phyloP scores from a whole-genome alignment of 2,329 filamentous ascomycete genomes.

The Neoarthrinium moseri region DNA sequence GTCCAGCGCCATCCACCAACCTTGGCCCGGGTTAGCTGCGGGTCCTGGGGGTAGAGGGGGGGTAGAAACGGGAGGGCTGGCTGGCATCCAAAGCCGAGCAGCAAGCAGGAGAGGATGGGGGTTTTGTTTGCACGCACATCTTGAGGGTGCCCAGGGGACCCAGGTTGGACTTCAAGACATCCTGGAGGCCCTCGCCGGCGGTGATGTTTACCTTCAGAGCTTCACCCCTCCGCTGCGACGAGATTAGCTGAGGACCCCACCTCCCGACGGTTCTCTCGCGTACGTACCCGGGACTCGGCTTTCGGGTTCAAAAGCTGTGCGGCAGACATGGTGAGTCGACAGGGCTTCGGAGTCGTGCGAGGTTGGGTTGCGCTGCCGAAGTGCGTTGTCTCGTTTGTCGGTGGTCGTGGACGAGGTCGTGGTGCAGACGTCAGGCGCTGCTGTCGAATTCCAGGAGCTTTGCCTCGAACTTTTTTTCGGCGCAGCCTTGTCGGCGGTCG shows the following conservation, averaged over 20 bases:
- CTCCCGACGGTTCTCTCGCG: too few species aligned
- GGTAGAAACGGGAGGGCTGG: too few species aligned
- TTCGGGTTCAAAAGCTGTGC: constrained; percentile 98
- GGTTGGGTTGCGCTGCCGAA: too few species aligned
- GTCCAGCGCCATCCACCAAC: constrained; percentile 69
- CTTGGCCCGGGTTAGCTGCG: constrained; percentile 31
- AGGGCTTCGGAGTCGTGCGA: too few species aligned
- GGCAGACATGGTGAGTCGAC: constrained; percentile 85
- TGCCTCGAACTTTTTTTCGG: background rate
- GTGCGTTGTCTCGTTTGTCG: background rate
- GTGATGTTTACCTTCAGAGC: constrained; percentile 95
- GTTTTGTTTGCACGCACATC: constrained; percentile 70
- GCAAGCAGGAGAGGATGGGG: constrained; percentile 4
- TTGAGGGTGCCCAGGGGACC: constrained; percentile 94
- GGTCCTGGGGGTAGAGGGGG: background rate
- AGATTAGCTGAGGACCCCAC: constrained; percentile 20
- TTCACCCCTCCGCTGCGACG: constrained; percentile 83
- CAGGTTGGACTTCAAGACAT: constrained; percentile 96
- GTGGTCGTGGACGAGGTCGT: background rate
- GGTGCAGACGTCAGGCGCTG: background rate
- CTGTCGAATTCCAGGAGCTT: background rate
- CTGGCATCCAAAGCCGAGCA: too few species aligned
- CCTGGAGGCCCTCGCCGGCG: constrained; percentile 86
- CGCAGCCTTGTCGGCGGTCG: background rate
- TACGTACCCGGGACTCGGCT: constrained; percentile 88